Evolutionary conservation across 2,329 filamentous ascomycete genomes (phyloP), one percentile per base, ranked within the genome.

Genomic region (Emergomyces pasteurianus): DNA sequence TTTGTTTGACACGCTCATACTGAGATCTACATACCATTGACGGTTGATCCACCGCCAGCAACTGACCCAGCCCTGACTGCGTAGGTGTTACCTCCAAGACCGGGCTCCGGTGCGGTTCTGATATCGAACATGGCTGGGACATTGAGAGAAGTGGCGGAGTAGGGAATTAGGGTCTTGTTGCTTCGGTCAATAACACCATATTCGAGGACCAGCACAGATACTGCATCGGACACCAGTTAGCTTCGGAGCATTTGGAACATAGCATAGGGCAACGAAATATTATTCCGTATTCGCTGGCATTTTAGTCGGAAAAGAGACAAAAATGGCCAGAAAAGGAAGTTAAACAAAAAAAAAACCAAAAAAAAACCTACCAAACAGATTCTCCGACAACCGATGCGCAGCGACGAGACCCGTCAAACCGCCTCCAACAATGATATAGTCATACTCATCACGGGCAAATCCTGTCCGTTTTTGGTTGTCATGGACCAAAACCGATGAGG

Each of bases 11-110:
- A 1, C 14, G 23, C 16, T 36, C 26, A 21, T 18, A n/a, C 54
- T 16, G 50, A 31, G 16, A 14, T 47, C 31, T 72, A 68, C 40
- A 79, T 66, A 34, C 58, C 69, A 53, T 79, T 74, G 0, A 78
- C 74, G 2, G 71, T 71, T 3, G 72, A 74, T 16, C 73, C 71
- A 10, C 77, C 77, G 21, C 77, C 76, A 46, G 75, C 69, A 16
- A 72, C 71, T 34, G 67, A 65, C 18, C 71, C 73, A 16, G 72
- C 69, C 1, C 65, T 64, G 0, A 75, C 67, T 2, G 64, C 58
- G 58, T 69, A 69, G 26, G 59, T 65, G 9, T 67, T 63, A 49
- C 64, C 62, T 40, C 67, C 67, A 38, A 74, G 62, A 16, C 65
- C 68, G 1, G 64, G 65, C 42, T 72, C 71, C 0, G 69, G 70